These are phyloP conservation scores for Colletotrichum limetticola DNA, from an alignment of 2,329 filamentous ascomycete species.

Conservation along the genomic window DNA sequence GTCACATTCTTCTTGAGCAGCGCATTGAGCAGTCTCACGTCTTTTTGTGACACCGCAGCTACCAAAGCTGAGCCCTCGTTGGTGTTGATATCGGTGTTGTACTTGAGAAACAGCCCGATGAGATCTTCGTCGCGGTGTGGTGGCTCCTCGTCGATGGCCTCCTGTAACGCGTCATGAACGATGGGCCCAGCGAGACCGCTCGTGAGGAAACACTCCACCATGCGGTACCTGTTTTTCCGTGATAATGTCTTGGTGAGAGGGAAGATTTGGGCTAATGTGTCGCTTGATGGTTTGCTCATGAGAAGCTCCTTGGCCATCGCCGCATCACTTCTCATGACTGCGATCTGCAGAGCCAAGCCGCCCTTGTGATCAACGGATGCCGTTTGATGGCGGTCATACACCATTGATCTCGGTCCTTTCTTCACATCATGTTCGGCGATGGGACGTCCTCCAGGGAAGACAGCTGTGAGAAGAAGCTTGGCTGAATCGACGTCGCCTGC, in stretches of 20 bases:
- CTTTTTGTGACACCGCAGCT: constrained; percentile 59
- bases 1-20: constrained; percentile 58
- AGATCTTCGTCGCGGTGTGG: constrained; percentile 61
- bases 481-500: constrained; percentile 59
- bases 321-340: constrained; percentile 57
- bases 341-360: constrained; percentile 61
- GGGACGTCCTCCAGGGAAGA: constrained; percentile 52
- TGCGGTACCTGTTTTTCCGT: constrained; percentile 54
- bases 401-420: constrained; percentile 40
- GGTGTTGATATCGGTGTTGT: constrained; percentile 65
- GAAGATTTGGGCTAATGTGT: constrained; percentile 61
- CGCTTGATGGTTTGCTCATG: constrained; percentile 54
- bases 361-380: constrained; percentile 64
- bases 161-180: constrained; percentile 61
- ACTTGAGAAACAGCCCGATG: constrained; percentile 61
- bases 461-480: constrained; percentile 60
- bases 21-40: constrained; percentile 56
- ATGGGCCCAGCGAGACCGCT: constrained; percentile 58
- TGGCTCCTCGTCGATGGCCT: constrained; percentile 60
- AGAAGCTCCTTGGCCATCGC: constrained; percentile 59
- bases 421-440: constrained; percentile 29
- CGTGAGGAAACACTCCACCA: constrained; percentile 61
- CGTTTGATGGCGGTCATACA: constrained; percentile 56
- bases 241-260: constrained; percentile 57
- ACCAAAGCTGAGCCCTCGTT: constrained; percentile 61